phyloP scores from a whole-genome alignment of 176 grass and related monocot species.

The Aegilops longissima region DNA sequence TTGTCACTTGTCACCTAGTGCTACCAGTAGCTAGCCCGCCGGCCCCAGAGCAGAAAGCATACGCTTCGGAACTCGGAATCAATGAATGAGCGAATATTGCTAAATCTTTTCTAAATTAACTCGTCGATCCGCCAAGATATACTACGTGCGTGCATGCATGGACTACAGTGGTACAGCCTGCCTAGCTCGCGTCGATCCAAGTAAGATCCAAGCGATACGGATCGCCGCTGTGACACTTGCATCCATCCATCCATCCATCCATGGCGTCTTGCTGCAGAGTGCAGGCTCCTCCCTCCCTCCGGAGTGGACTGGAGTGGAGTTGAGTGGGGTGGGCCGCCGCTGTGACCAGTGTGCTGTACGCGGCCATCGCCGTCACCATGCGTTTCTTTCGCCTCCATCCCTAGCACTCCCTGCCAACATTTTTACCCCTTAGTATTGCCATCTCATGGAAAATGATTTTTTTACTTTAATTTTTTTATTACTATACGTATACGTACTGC shows the following conservation, averaged over 20 bases:
- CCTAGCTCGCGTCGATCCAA: not conserved
- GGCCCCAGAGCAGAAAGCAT: not conserved
- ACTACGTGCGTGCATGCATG: not conserved
- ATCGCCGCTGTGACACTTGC: not conserved
- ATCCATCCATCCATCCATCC: not conserved
- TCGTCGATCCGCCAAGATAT: not conserved
- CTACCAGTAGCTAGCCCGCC: too few species aligned
- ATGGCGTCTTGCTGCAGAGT: not conserved
- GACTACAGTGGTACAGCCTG: not conserved
- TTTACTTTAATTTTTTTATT: too few species aligned
- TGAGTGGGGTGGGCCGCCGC: not conserved
- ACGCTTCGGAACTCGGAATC: not conserved
- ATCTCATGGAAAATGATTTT: not conserved
- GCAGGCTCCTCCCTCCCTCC: not conserved
- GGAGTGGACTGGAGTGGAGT: not conserved
- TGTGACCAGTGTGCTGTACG: not conserved
- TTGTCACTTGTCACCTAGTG: conserved; percentile 1
- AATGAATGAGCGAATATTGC: not conserved
- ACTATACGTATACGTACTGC: too few species aligned
- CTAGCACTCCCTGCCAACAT: not conserved
- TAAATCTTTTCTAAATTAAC: not conserved
- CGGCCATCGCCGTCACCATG: not conserved
- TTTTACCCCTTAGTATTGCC: not conserved
- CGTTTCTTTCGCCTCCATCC: not conserved
- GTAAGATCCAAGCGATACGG: not conserved